phyloP scores from a whole-genome alignment of 768 basidiomycete species.

The Boletus barrowsii region DNA sequence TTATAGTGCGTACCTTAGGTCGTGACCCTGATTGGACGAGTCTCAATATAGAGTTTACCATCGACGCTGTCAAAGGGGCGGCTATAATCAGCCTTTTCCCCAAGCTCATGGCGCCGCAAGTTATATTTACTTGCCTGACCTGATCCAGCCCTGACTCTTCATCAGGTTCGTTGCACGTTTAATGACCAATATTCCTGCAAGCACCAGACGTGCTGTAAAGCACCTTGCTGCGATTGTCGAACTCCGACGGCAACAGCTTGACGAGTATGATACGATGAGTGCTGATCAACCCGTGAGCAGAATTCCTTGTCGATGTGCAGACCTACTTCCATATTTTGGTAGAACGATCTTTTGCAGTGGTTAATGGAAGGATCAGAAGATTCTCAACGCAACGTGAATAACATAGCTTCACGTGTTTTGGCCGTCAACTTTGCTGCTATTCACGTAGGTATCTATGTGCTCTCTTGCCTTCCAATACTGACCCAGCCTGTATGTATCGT shows the following conservation, averaged over 20 bases:
- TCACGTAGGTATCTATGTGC: constrained; percentile 6
- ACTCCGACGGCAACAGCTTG: neutral
- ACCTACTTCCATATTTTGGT: neutral
- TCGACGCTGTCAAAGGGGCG: constrained; percentile 1
- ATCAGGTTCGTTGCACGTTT: constrained; percentile 1
- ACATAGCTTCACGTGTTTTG: constrained; percentile 23
- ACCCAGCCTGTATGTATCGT: too few species aligned
- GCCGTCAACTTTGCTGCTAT: constrained; percentile 24
- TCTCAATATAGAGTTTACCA: constrained; percentile 30
- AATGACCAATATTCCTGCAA: constrained; percentile 1
- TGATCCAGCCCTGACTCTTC: neutral
- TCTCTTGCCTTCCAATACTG: neutral
- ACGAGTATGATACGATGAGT: neutral
- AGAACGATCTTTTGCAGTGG: constrained; percentile 37
- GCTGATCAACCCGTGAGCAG: neutral
- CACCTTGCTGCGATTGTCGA: constrained; percentile 28
- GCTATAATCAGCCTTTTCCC: constrained; percentile 31
- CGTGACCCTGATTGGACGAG: constrained; percentile 28
- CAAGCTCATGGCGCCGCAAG: constrained; percentile 31
- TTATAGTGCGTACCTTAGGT: neutral
- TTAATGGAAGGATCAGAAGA: constrained; percentile 25
- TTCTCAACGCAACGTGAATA: constrained; percentile 5
- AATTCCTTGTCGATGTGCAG: neutral
- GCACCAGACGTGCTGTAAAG: constrained; percentile 5
- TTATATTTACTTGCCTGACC: neutral